A percentile compares a stretch with the other conserved stretches of the same genome.
Conservation (phyloP, 2,329 filamentous ascomycete species). For the Stagonosporopsis vannaccii region DNA sequence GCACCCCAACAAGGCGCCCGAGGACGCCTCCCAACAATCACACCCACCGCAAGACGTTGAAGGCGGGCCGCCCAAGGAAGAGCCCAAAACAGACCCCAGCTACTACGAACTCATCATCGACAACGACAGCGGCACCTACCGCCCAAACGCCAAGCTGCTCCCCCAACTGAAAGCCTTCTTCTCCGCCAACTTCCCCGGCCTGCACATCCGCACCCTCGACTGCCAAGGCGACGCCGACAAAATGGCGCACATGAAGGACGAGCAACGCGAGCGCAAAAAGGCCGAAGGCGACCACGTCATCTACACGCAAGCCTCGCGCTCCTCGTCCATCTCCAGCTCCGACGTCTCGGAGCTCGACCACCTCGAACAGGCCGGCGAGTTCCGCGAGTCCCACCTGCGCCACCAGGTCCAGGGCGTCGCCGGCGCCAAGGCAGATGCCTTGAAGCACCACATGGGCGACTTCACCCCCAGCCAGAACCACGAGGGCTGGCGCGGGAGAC, state of each 20-base stretch:
- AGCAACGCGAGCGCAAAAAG: constrained; percentile 79
- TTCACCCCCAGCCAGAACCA: constrained; percentile 31
- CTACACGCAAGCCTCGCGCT: constrained; percentile 60
- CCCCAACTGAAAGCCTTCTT: constrained; percentile 76
- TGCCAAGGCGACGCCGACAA: constrained; percentile 75
- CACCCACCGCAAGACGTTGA: constrained; percentile 62
- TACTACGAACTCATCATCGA: constrained; percentile 90
- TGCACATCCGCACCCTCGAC: constrained; percentile 76
- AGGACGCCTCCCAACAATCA: constrained; percentile 49
- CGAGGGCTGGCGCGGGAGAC: constrained; percentile 33
- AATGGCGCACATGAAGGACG: constrained; percentile 76
- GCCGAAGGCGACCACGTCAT: constrained; percentile 60
- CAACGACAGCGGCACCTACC: constrained; percentile 93
- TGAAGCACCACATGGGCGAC: constrained; percentile 37
- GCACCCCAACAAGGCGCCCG: constrained; percentile 52
- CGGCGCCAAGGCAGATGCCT: constrained; percentile 28
- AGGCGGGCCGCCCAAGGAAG: constrained; percentile 53
- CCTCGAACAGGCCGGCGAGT: constrained; percentile 34
- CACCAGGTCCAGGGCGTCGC: constrained; percentile 41
- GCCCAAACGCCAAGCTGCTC: constrained; percentile 80
- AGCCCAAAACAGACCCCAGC: constrained; percentile 59
- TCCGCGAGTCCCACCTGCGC: constrained; percentile 34
- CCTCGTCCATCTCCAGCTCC: constrained; percentile 59
- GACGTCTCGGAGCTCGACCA: constrained; percentile 66
- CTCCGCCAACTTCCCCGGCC: constrained; percentile 74